Percentiles rank a stretch among this genome's conserved stretches.
Conservation (phyloP, 495 filamentous ascomycete genomes). For the Bacidia gigantensis region DNA sequence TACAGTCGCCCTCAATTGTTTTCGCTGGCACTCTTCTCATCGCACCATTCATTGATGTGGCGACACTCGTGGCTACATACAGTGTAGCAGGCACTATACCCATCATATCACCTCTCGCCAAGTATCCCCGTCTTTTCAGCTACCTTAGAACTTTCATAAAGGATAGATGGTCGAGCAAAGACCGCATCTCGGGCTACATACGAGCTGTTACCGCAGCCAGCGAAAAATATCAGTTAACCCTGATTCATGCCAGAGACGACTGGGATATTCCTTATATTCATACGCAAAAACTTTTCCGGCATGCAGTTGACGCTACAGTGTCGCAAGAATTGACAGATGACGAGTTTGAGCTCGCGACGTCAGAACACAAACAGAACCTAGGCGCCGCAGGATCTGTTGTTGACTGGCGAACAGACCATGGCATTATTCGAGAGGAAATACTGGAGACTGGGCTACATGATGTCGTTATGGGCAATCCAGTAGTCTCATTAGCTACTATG, state of each 20-base stretch:
- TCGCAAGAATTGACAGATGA: constrained; percentile 22
- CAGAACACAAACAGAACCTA: constrained; percentile 23
- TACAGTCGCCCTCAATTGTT: constrained; percentile 17
- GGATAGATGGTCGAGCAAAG: constrained; percentile 9
- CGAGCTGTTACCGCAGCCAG: constrained; percentile 10
- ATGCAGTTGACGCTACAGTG: constrained; percentile 29
- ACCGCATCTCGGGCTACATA: constrained; percentile 25
- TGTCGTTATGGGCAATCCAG: constrained; percentile 37
- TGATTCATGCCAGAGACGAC: constrained; percentile 29
- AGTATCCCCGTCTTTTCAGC: constrained; percentile 26
- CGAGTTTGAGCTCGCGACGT: constrained; percentile 24
- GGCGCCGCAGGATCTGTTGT: constrained; percentile 34
- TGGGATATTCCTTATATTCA: constrained; percentile 30
- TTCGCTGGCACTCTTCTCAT: constrained; percentile 28
- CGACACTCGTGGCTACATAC: constrained; percentile 32
- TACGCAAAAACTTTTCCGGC: constrained; percentile 28
- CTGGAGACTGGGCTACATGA: constrained; percentile 38
- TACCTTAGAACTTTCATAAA: constrained; percentile 28
- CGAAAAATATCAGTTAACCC: constrained; percentile 20
- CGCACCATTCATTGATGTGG: constrained; percentile 32
- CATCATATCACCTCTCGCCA: constrained; percentile 28
- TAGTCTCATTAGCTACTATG: constrained; percentile 31
- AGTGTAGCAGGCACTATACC: constrained; percentile 31
- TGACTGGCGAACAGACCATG: constrained; percentile 31
- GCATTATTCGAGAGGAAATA: constrained; percentile 35